Conservation (phyloP, 176 grass and related monocot species). For the Pontederia paniculata region DNA sequence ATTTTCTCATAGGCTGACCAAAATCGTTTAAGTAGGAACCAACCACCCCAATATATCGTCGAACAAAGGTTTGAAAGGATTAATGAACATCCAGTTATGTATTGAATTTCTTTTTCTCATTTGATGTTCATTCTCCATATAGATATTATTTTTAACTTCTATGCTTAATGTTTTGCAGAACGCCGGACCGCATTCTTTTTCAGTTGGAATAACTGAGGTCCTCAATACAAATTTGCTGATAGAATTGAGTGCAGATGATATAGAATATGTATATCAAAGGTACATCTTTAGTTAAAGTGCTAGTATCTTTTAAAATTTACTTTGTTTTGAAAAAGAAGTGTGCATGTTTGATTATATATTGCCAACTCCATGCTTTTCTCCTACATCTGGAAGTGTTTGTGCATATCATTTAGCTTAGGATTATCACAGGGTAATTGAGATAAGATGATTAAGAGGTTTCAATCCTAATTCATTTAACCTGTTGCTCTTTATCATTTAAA, state of each 20-base stretch:
- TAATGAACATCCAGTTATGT: conserved; percentile 74
- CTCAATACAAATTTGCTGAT: conserved; percentile 59
- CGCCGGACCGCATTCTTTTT: conserved; percentile 58
- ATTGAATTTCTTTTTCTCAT: not conserved
- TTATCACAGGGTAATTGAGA: too few species aligned
- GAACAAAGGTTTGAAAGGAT: conserved; percentile 61
- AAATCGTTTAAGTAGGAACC: conserved; percentile 37
- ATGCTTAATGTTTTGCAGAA: conserved; percentile 26
- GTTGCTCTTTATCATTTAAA: too few species aligned
- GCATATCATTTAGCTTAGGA: too few species aligned
- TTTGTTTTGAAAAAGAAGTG: too few species aligned
- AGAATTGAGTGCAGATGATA: conserved; percentile 84
- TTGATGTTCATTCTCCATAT: not conserved
- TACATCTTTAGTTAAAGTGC: conserved; percentile 7
- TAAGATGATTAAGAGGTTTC: too few species aligned
- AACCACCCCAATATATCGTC: conserved; percentile 48
- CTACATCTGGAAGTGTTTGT: too few species aligned
- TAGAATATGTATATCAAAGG: conserved; percentile 84
- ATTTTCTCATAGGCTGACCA: conserved; percentile 41
- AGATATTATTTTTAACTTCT: conserved; percentile 24
- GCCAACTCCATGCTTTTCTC: too few species aligned
- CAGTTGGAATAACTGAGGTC: conserved; percentile 60
- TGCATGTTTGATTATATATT: too few species aligned
- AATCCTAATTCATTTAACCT: too few species aligned
- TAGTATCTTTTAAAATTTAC: too few species aligned